phyloP scores from a whole-genome alignment of 805 yeast species.

The Suhomyces prunicola region DNA sequence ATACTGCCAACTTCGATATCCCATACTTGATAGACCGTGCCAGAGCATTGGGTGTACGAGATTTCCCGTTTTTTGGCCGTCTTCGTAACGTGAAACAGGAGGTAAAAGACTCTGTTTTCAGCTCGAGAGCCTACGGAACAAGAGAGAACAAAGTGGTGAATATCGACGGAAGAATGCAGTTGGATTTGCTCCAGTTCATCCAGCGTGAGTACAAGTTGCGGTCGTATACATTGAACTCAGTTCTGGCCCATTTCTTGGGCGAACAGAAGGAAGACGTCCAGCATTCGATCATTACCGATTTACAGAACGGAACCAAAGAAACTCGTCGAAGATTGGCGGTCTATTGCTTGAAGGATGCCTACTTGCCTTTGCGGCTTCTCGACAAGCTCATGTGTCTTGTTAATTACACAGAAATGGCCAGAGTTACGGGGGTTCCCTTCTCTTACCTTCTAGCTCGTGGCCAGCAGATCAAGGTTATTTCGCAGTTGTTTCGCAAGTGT shows the following conservation, averaged over 20 bases:
- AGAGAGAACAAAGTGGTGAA: slow-evolving; percentile 88
- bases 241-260: slow-evolving; percentile 86
- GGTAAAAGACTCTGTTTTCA: slow-evolving; percentile 75
- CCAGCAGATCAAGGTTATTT: slow-evolving; percentile 95
- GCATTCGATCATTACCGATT: slow-evolving; percentile 90
- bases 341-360: slow-evolving; percentile 95
- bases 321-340: slow-evolving; percentile 95
- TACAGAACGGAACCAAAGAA: slow-evolving; percentile 89
- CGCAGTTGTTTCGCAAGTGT: slow-evolving; percentile 93
- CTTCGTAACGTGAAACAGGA: slow-evolving; percentile 66
- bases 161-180: slow-evolving; percentile 93
- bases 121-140: slow-evolving; percentile 95
- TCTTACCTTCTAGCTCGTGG: slow-evolving; percentile 87
- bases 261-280: slow-evolving; percentile 99
- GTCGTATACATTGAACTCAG: slow-evolving; percentile 92
- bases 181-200: slow-evolving; percentile 87
- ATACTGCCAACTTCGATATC: slow-evolving; percentile 89
- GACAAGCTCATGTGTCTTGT: slow-evolving; percentile 96
- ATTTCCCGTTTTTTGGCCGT: slow-evolving; percentile 88
- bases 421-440: slow-evolving; percentile 98
- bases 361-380: slow-evolving; percentile 78
- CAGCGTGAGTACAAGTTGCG: slow-evolving; percentile 94
- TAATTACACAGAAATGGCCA: slow-evolving; percentile 98
- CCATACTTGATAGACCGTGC: slow-evolving; percentile 93
- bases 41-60: slow-evolving; percentile 55